Base-by-base conservation (phyloP, 2,329 filamentous ascomycete genomes). In the Fusarium incarnatum region DNA sequence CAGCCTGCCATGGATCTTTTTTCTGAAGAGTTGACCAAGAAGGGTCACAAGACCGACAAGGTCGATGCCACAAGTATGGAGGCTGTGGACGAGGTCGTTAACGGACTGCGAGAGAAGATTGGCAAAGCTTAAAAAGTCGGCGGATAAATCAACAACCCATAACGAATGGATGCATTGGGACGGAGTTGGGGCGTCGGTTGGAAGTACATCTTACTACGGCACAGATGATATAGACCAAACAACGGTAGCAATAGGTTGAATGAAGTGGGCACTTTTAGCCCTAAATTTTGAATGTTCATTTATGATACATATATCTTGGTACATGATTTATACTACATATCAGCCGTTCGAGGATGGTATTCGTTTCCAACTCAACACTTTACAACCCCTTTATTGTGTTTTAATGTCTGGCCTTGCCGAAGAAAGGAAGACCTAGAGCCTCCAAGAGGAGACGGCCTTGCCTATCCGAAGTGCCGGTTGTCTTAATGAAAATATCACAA, bases 51-150 rank as follows among this genome's bases (percentile, higher is more conserved):
- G 8, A 83, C 85, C 30, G 83, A 79, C 20, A 89, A 89, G 73
- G 82, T 95, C n/a, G 92, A 97, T 77, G 94, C 95, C 0, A 84
- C 82, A 22, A 90, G 98, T 79, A 98, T 98, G 96, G 92, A 94
- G 56, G 90, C 89, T 10, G 89, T 97, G 42, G 93, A 98, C 79
- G 83, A 80, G 30, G 82, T 97, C 50, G 93, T 97, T 78, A 84
- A 88, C 54, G 87, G 83, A 34, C 81, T 97, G 64, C 88, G 87
- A 74, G 85, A 88, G 50, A 85, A 83, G 75, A 83, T 81, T 28
- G 78, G 80, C 72, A 78, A 77, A 57, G 75, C 77, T 25, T 67
- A 57, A 40, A 48, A 50, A 28, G 53, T 30, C 13, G 4, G 42
- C 55, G 34, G 32, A 48, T 40, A 44, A 49, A 61, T 30, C 23